A percentile compares a stretch with the other conserved stretches of the same genome.
These are phyloP conservation scores for Trichoderma gamsii DNA, from an alignment of 495 filamentous ascomycete species.

Conservation along the genomic window DNA sequence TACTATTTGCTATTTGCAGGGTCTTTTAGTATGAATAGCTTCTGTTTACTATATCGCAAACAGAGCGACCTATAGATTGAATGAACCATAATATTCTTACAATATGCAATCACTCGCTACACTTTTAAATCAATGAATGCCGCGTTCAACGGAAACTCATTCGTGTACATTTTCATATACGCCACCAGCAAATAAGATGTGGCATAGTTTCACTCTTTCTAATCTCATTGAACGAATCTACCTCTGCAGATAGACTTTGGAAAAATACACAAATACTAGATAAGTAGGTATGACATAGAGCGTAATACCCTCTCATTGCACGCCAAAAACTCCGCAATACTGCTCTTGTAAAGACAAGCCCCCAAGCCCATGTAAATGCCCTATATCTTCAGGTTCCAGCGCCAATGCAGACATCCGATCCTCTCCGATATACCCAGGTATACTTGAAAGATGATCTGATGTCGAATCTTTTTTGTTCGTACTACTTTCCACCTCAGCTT, in stretches of 20 bases:
- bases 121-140: no score
- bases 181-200: no score
- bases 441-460: not conserved
- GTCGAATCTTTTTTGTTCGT: not conserved
- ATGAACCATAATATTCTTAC: no score
- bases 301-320: not conserved
- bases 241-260: not conserved
- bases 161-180: no score
- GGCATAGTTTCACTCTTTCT: not conserved
- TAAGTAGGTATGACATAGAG: not conserved
- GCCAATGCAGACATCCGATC: not conserved
- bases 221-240: not conserved
- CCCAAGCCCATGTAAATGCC: slow-evolving; percentile 1
- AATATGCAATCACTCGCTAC: no score
- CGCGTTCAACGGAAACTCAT: no score
- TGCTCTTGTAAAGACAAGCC: not conserved
- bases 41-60: no score
- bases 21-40: no score
- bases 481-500: not conserved
- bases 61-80: no score
- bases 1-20: no score
- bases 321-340: slow-evolving; percentile 1
- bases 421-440: not conserved
- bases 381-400: not conserved
- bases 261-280: not conserved